These are phyloP conservation scores for Strigomonas culicis DNA, from an alignment of 208 protist species.

Conservation along the genomic window DNA sequence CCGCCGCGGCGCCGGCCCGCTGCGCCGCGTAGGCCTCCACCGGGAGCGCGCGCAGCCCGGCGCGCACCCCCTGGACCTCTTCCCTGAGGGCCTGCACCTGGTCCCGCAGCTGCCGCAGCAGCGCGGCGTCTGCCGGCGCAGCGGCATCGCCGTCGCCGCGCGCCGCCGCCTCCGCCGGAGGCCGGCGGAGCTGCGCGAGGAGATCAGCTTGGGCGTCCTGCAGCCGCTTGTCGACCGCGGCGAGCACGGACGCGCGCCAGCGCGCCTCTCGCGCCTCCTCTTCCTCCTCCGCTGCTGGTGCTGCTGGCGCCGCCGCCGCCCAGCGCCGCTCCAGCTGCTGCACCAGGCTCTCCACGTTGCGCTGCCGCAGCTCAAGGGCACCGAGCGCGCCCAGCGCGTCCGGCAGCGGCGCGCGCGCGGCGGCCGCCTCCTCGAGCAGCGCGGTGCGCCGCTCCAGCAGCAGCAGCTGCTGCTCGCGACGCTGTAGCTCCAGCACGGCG, in stretches of 20 bases:
- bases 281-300: slow-evolving; percentile 11
- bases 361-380: slow-evolving; percentile 47
- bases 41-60: background rate
- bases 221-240: background rate
- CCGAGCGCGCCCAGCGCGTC: slow-evolving; percentile 41
- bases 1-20: too few relatives aligned
- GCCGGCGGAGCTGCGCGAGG: background rate
- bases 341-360: slow-evolving; percentile 58
- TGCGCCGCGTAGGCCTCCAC: background rate
- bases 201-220: background rate
- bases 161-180: background rate
- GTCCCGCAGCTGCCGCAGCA: background rate
- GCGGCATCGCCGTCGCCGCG: background rate
- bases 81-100: background rate
- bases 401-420: slow-evolving; percentile 27
- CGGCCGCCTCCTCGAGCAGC: slow-evolving; percentile 30
- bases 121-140: too few relatives aligned
- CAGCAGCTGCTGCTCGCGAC: slow-evolving; percentile 38
- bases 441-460: slow-evolving; percentile 47
- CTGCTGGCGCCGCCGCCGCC: too few relatives aligned
- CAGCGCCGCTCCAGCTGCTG: slow-evolving; percentile 50
- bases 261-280: background rate
- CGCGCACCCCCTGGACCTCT: background rate
- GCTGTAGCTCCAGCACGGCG: slow-evolving; percentile 24
- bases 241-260: slow-evolving; percentile 1